Conservation (phyloP, 75 land plant species). For the Pinus tabuliformis region DNA sequence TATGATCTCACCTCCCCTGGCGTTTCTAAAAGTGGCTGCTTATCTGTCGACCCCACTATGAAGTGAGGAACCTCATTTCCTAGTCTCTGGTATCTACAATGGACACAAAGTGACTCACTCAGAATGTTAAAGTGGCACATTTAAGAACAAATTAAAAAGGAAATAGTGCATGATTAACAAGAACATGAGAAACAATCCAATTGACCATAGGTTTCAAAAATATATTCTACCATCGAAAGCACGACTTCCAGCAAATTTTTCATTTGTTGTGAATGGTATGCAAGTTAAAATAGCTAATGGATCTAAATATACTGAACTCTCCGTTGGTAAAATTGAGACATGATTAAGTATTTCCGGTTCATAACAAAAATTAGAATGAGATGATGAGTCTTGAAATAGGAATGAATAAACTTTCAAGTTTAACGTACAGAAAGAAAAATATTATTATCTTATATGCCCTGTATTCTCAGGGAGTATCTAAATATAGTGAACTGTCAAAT, state of each 20-base stretch:
- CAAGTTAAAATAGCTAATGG: no score
- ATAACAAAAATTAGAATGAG: not conserved
- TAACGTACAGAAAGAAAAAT: not conserved
- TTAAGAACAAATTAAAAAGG: not conserved
- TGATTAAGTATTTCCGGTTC: not conserved
- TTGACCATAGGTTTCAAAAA: no score
- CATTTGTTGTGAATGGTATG: no score
- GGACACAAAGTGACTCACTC: not conserved
- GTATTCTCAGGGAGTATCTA: not conserved
- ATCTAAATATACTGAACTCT: no score
- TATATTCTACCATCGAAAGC: no score
- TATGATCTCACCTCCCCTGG: conserved; percentile 78
- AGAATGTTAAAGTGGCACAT: not conserved
- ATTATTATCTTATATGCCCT: not conserved
- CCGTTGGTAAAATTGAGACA: not conserved
- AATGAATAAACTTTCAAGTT: not conserved
- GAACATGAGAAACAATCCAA: no score
- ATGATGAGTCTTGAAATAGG: not conserved
- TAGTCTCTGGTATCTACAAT: conserved; percentile 40
- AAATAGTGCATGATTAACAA: no score
- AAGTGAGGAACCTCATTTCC: conserved; percentile 46
- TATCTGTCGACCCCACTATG: conserved; percentile 57
- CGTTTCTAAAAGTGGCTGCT: conserved; percentile 79
- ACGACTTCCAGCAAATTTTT: no score
- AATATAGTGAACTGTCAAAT: not conserved